Base-by-base conservation (phyloP, 2,329 filamentous ascomycete species). In the Curvularia sp. region DNA sequence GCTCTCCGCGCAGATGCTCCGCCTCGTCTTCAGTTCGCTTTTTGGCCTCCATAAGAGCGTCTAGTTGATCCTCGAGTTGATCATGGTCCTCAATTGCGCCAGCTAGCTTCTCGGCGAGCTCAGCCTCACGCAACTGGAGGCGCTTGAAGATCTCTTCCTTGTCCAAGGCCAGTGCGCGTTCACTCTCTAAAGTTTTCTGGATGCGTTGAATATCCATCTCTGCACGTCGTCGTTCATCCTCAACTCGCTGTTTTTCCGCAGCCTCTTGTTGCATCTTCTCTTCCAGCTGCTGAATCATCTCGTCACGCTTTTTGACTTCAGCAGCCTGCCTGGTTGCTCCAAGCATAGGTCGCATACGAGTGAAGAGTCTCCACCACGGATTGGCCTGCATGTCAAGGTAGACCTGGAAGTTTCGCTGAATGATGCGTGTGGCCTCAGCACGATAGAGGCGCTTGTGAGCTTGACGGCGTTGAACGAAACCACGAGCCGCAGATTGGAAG, bases 91-190 rank as follows among this genome's bases (percentile, higher is more conserved):
- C 91, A 59, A 98, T 87, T 28, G 94, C 94, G 38, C 91, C 94
- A 36, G 92, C 86, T 27, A 99, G 85, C 79, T 98, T 97, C 71
- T 99, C 96, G 51, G 89, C 91, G 3, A 99, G 84, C 74, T 99
- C 94, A 10, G 88, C 85, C 78, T 99, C 95, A n/a, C 95, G 90
- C 52, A 89, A 81, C 73, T 97, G 95, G 21, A 99, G 83, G n/a
- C 96, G 87, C 74, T 94, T 96, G 82, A 98, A 99, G 59, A 99
- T 99, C 71, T 99, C 95, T 74, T 99, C 96, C 75, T 99, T 99
- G 78, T 99, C 95, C 5, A 99, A 81, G 1, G 95, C 95, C 41
- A 99, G 83, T n/a, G 94, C 92, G 49, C 95, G 88, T 78, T 99
- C 96, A 65, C 93, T 97, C 76, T 99, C 96, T 1, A 99, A 83